Percentiles rank a stretch among this genome's conserved stretches.
These are phyloP conservation scores for Mucor velutinosus DNA, from an alignment of 371 early-diverging fungal genomes.

Conservation along the genomic window DNA sequence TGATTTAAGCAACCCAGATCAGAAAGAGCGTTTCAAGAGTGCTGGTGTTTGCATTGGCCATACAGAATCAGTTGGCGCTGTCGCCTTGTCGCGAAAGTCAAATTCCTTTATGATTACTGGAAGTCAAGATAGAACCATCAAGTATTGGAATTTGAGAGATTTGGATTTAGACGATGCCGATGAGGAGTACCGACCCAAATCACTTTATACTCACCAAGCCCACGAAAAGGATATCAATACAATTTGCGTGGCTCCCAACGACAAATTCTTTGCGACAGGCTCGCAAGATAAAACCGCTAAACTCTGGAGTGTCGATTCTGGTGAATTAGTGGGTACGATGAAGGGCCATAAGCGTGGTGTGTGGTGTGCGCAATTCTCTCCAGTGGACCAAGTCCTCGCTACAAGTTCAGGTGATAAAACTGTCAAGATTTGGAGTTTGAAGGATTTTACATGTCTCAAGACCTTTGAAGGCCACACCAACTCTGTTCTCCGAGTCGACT, in stretches of 20 bases:
- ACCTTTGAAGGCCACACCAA: slow-evolving; percentile 97
- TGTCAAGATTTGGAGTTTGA: slow-evolving; percentile 90
- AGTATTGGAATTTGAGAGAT: slow-evolving; percentile 84
- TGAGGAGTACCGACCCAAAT: slow-evolving; percentile 55
- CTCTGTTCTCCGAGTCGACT: slow-evolving; percentile 84
- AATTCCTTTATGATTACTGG: slow-evolving; percentile 81
- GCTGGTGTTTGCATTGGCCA: slow-evolving; percentile 87
- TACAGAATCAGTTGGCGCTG: slow-evolving; percentile 87
- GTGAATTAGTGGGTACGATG: slow-evolving; percentile 79
- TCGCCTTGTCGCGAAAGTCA: slow-evolving; percentile 69
- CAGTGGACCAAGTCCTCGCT: slow-evolving; percentile 88
- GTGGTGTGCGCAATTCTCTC: slow-evolving; percentile 91
- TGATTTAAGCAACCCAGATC: slow-evolving; percentile 47
- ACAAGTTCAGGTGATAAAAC: slow-evolving; percentile 94
- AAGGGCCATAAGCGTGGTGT: slow-evolving; percentile 96
- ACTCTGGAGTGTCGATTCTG: slow-evolving; percentile 89
- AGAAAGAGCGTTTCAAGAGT: slow-evolving; percentile 51
- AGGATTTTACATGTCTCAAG: slow-evolving; percentile 86
- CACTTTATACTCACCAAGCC: slow-evolving; percentile 88
- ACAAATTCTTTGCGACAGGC: slow-evolving; percentile 92
- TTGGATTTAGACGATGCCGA: slow-evolving; percentile 46
- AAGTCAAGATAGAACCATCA: slow-evolving; percentile 92
- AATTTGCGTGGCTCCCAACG: slow-evolving; percentile 90
- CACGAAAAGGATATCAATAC: slow-evolving; percentile 99
- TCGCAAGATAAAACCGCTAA: slow-evolving; percentile 98